Evolutionary conservation across 495 filamentous ascomycete genomes (phyloP).

Genomic region (Neurospora sp.): DNA sequence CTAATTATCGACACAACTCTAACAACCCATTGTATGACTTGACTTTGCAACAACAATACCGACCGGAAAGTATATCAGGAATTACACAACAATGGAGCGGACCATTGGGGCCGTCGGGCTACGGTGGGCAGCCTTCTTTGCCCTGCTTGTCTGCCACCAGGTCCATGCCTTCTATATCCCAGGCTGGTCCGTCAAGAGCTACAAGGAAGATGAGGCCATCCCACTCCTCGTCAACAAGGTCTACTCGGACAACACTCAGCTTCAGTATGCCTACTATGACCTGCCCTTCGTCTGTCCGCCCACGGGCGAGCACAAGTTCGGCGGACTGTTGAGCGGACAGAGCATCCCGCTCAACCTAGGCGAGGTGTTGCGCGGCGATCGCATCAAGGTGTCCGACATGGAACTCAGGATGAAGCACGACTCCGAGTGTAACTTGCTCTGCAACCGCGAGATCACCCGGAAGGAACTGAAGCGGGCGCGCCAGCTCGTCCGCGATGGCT

Average conservation of each 20-base stretch:
- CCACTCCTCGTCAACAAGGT: constrained; percentile 92
- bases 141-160: constrained; percentile 21
- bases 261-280: constrained; percentile 91
- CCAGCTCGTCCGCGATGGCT: constrained; percentile 69
- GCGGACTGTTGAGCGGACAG: constrained; percentile 67
- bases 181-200: constrained; percentile 75
- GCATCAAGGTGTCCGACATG: constrained; percentile 84
- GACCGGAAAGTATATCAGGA: not conserved
- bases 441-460: constrained; percentile 54
- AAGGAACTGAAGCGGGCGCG: constrained; percentile 60
- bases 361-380: constrained; percentile 83
- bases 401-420: constrained; percentile 75
- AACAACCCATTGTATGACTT: not conserved
- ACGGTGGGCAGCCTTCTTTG: constrained; percentile 16
- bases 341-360: constrained; percentile 85
- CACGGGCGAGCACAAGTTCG: constrained; percentile 56
- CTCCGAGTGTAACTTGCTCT: constrained; percentile 65
- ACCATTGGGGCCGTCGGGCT: constrained; percentile 13
- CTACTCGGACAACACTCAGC: constrained; percentile 82
- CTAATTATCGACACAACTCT: not conserved
- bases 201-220: constrained; percentile 68
- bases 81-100: constrained; percentile 16
- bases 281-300: constrained; percentile 87
- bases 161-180: constrained; percentile 68
- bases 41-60: constrained; percentile 4